Base-by-base conservation (phyloP, 108 stramenopile species). In the Pseudonitzschia multistriata region DNA sequence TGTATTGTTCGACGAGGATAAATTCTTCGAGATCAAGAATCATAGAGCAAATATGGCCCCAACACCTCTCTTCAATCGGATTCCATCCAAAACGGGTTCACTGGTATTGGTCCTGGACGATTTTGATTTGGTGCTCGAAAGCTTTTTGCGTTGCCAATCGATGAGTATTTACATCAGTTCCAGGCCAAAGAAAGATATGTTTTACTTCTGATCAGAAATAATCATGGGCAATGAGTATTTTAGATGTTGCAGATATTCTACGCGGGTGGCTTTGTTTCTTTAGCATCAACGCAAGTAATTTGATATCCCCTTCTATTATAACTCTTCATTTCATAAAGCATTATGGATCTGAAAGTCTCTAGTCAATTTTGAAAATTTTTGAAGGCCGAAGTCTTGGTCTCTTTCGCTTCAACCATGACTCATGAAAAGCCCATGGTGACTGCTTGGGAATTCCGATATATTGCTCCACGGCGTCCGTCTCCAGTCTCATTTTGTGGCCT, bases 1-100 rank as follows among this genome's bases (percentile, higher is more conserved):
- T 5, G 82, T 94, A 47, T 62, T 94, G 27, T 91, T 94, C 61
- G 93, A 94, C 57, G 93, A 94, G 70, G 87, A 94, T 72, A 78
- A 83, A 22, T 94, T 94, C 66, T 81, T 90, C 33, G 61, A 80
- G 37, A 74, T 90, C 24, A 94, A 94, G 73, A 77, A 80, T 30
- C 53, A 72, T 6, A 83, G 88, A 28, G 73, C 78, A 3, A 66
- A 67, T 25, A 70, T 71, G n/a, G 68, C 61, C 5, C 68, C 72
- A 42, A 54, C 55, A 31, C 78, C 78, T 47, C 57, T 89, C 10
- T 84, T 90, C 53, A 55, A 29, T 13, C 30, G 40, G 17, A 25
- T 45, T 22, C 63, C 65, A 34, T 21, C 37, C 0, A 29, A 61
- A 5, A 49, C 36, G 5, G 34, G 37, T n/a, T 49, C 70, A 31